A percentile compares a stretch with the other conserved stretches of the same genome.
These are phyloP conservation scores for Cyclotella atomus DNA, from an alignment of 108 stramenopile species.

Conservation along the genomic window DNA sequence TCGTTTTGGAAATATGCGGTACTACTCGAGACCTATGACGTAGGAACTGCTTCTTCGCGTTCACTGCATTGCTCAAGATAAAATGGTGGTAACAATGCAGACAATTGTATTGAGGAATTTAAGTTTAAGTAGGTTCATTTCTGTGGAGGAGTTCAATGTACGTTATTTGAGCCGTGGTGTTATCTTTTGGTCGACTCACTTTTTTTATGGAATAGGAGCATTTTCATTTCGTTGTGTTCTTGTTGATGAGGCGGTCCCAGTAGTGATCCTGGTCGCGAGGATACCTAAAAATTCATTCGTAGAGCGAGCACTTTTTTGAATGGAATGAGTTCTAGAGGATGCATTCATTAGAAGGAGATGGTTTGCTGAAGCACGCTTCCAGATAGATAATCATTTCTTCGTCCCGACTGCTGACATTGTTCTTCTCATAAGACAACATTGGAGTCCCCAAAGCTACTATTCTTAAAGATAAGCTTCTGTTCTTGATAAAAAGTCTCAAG, in stretches of 20 bases:
- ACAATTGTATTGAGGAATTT: neutral
- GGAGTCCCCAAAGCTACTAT: slow-evolving; percentile 1
- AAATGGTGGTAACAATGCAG: neutral
- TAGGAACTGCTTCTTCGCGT: neutral
- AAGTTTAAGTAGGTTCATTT: too few relatives aligned
- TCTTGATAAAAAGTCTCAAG: slow-evolving; percentile 52
- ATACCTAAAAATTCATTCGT: too few relatives aligned
- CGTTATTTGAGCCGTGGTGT: neutral
- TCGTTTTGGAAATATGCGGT: neutral
- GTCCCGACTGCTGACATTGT: too few relatives aligned
- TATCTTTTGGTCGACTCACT: neutral
- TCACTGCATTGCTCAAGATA: too few relatives aligned
- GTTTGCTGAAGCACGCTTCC: too few relatives aligned
- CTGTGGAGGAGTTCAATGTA: neutral
- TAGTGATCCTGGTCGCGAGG: neutral
- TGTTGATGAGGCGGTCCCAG: neutral
- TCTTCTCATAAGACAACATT: neutral
- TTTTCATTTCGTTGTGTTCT: neutral
- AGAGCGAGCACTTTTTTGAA: too few relatives aligned
- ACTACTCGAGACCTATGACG: neutral
- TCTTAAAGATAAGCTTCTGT: slow-evolving; percentile 46
- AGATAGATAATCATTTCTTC: too few relatives aligned
- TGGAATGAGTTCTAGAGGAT: too few relatives aligned
- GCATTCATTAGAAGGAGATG: too few relatives aligned
- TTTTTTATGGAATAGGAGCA: neutral